Conservation (phyloP, 1,139 yeast species). For the Ogataea hybrid region DNA sequence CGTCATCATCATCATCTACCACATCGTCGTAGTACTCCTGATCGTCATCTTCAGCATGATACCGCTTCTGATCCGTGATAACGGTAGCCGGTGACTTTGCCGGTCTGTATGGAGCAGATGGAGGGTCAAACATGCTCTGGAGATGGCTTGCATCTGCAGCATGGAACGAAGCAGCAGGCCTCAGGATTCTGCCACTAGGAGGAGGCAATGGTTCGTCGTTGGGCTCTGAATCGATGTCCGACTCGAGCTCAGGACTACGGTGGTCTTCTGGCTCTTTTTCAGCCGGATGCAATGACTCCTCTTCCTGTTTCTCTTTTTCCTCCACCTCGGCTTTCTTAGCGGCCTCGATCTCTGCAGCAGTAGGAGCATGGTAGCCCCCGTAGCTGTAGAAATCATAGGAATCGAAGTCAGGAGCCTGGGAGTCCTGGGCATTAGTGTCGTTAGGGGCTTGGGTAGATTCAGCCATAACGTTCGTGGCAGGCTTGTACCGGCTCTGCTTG, state of each 20-base stretch:
- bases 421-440: conserved; percentile 4
- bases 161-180: too few species aligned
- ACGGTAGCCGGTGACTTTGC: too few species aligned
- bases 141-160: too few species aligned
- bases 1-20: too few species aligned
- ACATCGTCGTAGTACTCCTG: too few species aligned
- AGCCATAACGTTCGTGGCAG: conserved; percentile 11
- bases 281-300: background rate
- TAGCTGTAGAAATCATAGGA: conserved; percentile 24
- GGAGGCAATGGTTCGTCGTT: conserved; percentile 14
- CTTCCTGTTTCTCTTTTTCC: background rate
- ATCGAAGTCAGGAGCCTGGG: conserved; percentile 20
- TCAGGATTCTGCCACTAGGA: too few species aligned
- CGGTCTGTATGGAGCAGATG: too few species aligned
- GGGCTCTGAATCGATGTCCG: conserved; percentile 1
- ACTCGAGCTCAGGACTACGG: conserved; percentile 4
- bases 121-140: too few species aligned
- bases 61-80: too few species aligned
- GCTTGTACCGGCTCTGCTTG: conserved; percentile 16
- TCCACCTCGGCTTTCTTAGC: conserved; percentile 5
- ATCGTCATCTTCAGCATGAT: too few species aligned
- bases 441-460: conserved; percentile 13
- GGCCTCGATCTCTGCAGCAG: conserved; percentile 13
- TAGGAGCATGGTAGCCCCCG: conserved; percentile 24
- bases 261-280: background rate